phyloP scores from a whole-genome alignment of 2,329 filamentous ascomycete species.

The Diaporthe sp. region DNA sequence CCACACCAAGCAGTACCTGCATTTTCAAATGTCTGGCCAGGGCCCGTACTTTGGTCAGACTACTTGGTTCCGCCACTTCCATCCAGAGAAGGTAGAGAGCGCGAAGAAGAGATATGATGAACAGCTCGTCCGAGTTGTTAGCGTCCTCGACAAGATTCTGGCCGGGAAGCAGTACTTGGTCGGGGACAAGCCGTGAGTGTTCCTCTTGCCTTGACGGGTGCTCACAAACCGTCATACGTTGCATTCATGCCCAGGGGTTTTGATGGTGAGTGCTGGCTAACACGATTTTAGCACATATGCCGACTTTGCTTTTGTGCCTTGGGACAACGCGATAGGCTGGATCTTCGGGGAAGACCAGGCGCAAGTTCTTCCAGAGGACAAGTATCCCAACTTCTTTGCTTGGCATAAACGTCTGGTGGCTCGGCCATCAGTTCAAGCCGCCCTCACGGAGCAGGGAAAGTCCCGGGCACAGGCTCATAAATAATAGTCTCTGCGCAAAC shows the following conservation, averaged over 20 bases:
- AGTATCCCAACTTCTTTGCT: constrained; percentile 52
- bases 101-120: not conserved
- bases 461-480: not conserved
- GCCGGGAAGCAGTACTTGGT: constrained; percentile 23
- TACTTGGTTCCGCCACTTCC: constrained; percentile 53
- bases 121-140: constrained; percentile 15
- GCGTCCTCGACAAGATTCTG: constrained; percentile 28
- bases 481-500: not conserved
- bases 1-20: constrained; percentile 53
- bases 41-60: constrained; percentile 60
- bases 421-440: constrained; percentile 48
- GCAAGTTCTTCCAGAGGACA: constrained; percentile 48
- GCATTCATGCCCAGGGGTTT: constrained; percentile 5
- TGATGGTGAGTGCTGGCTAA: not conserved
- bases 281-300: constrained; percentile 13
- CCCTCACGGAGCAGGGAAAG: constrained; percentile 20
- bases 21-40: constrained; percentile 58
- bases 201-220: not conserved
- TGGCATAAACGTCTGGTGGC: constrained; percentile 53
- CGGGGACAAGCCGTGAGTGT: constrained; percentile 26
- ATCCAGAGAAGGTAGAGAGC: constrained; percentile 15
- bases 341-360: constrained; percentile 45
- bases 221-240: not conserved
- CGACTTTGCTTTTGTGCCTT: constrained; percentile 36
- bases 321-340: constrained; percentile 9